These are phyloP conservation scores for Kluyveromyces sp. DNA, from an alignment of 1,139 yeast species.

Conservation along the genomic window DNA sequence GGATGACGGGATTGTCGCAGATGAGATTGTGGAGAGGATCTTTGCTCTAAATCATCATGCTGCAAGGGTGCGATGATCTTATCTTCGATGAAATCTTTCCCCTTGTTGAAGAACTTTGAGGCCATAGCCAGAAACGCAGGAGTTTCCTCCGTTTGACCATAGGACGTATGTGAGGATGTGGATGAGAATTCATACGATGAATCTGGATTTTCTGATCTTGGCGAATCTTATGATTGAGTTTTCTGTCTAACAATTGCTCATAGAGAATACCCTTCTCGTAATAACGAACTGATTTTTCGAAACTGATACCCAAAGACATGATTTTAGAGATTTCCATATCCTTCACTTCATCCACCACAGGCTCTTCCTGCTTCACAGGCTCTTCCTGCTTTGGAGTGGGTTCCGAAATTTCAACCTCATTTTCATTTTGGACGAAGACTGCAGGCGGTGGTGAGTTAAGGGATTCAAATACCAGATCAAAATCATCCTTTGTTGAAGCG, in stretches of 20 bases:
- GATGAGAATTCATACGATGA: too few relatives aligned
- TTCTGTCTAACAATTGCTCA: slow-evolving; percentile 14
- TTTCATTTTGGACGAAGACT: background rate
- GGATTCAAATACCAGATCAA: slow-evolving; percentile 10
- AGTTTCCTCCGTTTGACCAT: too few relatives aligned
- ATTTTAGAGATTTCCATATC: slow-evolving; percentile 29
- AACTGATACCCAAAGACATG: slow-evolving; percentile 25
- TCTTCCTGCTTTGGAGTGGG: background rate
- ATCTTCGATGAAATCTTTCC: slow-evolving; percentile 23
- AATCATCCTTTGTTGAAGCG: slow-evolving; percentile 7
- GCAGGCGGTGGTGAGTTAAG: slow-evolving; percentile 6
- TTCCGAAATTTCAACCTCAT: background rate
- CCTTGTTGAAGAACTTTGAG: slow-evolving; percentile 20
- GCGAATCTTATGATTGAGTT: slow-evolving; percentile 2
- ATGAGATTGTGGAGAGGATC: too few relatives aligned
- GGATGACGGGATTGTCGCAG: too few relatives aligned
- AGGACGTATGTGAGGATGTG: too few relatives aligned
- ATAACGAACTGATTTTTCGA: slow-evolving; percentile 16
- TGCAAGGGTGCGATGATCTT: slow-evolving; percentile 4
- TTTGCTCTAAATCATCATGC: background rate
- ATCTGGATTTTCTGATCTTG: too few relatives aligned
- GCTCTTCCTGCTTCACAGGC: slow-evolving; percentile 4
- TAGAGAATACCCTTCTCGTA: slow-evolving; percentile 23
- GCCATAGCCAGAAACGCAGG: slow-evolving; percentile 17
- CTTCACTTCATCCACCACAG: slow-evolving; percentile 24